Percentiles rank a stretch among this genome's conserved stretches.
Conservation (phyloP, 495 filamentous ascomycete species). For the Xylaria intraflava region DNA sequence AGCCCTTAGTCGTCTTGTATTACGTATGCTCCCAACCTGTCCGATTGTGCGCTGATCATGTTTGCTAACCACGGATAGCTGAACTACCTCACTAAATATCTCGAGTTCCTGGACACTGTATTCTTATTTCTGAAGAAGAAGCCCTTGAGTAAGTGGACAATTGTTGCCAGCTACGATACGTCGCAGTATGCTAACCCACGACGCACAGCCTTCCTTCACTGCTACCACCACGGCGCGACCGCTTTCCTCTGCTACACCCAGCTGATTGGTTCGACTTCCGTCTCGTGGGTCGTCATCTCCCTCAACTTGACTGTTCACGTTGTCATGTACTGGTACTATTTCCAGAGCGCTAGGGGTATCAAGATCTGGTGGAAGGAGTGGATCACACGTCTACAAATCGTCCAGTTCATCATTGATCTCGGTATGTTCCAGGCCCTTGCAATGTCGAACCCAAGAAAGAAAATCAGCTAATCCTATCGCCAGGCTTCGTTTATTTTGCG, state of each 20-base stretch:
- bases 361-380: conserved; percentile 88
- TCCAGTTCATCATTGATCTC: conserved; percentile 74
- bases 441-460: not conserved
- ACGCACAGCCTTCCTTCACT: conserved; percentile 69
- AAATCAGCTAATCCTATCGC: conserved; percentile 15
- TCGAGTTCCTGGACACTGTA: conserved; percentile 73
- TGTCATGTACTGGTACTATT: conserved; percentile 74
- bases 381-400: conserved; percentile 80
- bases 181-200: not conserved
- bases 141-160: conserved; percentile 57
- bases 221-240: conserved; percentile 79
- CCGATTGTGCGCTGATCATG: not conserved
- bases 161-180: not conserved
- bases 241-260: conserved; percentile 83
- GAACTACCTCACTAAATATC: conserved; percentile 79
- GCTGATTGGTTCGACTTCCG: conserved; percentile 68
- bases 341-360: conserved; percentile 76
- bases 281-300: conserved; percentile 71
- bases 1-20: conserved; percentile 68
- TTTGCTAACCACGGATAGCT: conserved; percentile 47
- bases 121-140: conserved; percentile 87
- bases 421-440: conserved; percentile 41
- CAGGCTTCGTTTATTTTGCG: conserved; percentile 90
- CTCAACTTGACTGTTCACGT: conserved; percentile 75
- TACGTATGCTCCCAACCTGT: conserved; percentile 52